Conservation (phyloP, 164 flowering plant species). For the Chloranthus sessilifolius region DNA sequence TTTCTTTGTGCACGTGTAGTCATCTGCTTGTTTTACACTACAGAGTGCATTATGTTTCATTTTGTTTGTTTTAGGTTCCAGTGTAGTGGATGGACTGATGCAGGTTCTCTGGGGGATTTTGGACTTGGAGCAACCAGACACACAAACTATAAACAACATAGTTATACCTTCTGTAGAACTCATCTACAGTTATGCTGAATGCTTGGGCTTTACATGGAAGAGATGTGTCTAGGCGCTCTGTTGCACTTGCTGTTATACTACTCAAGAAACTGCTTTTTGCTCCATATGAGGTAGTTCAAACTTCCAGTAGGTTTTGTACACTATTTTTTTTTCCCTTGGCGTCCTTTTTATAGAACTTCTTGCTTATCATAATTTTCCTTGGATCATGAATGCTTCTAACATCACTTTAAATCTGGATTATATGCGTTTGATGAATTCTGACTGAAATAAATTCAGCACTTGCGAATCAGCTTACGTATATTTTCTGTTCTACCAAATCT, state of each 20-base stretch:
- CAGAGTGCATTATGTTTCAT: background rate
- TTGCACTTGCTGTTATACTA: conserved; percentile 80
- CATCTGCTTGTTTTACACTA: background rate
- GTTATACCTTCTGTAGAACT: conserved; percentile 92
- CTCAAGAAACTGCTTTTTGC: conserved; percentile 81
- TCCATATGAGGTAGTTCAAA: conserved; percentile 84
- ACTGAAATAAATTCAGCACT: too few species aligned
- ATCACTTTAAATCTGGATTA: too few species aligned
- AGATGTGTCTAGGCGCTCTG: conserved; percentile 48
- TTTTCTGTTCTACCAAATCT: too few species aligned
- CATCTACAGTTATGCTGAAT: conserved; percentile 94
- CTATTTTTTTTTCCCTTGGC: too few species aligned
- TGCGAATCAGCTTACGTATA: too few species aligned
- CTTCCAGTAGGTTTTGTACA: conserved; percentile 94
- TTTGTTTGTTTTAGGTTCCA: conserved; percentile 52
- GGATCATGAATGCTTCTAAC: too few species aligned
- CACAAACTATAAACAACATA: conserved; percentile 89
- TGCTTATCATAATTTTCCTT: too few species aligned
- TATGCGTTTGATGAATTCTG: too few species aligned
- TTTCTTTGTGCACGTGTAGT: too few species aligned
- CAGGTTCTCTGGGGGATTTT: conserved; percentile 94
- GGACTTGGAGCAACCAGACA: conserved; percentile 88
- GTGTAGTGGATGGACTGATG: conserved; percentile 91
- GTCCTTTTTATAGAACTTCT: too few species aligned
- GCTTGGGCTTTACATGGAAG: conserved; percentile 75